phyloP scores from a whole-genome alignment of 176 grass and related monocot genomes.

The Sorghum bicolor region DNA sequence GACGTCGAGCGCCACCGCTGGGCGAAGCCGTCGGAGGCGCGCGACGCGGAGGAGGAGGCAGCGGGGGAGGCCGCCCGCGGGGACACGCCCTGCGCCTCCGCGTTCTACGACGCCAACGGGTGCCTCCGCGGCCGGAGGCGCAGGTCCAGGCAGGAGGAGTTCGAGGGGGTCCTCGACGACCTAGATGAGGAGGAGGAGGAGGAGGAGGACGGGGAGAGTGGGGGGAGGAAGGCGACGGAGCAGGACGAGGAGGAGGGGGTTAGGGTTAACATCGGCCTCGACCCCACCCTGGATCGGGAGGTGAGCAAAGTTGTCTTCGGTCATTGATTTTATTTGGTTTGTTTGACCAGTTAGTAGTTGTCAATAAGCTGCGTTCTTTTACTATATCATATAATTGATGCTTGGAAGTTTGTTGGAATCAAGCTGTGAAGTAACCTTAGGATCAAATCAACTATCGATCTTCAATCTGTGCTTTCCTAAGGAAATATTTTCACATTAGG shows the following conservation, averaged over 20 bases:
- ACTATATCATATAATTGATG: not conserved
- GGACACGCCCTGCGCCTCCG: conserved; percentile 70
- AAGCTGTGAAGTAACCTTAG: not conserved
- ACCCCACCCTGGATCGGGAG: conserved; percentile 92
- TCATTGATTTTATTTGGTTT: conserved; percentile 1
- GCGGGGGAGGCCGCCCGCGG: conserved; percentile 36
- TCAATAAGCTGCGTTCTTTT: not conserved
- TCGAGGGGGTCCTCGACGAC: conserved; percentile 47
- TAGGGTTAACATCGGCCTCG: conserved; percentile 82
- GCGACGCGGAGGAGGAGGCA: conserved; percentile 51
- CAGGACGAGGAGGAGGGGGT: conserved; percentile 60
- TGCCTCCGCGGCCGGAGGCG: conserved; percentile 60
- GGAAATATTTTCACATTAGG: not conserved
- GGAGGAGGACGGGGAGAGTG: conserved; percentile 25
- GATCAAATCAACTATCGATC: not conserved
- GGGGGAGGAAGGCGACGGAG: not conserved
- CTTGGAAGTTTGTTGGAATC: not conserved
- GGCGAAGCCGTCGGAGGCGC: conserved; percentile 60
- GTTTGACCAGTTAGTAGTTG: not conserved
- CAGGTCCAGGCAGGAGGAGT: conserved; percentile 35
- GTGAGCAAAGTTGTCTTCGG: conserved; percentile 29
- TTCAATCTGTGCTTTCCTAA: not conserved
- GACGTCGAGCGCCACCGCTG: conserved; percentile 79
- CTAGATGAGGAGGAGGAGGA: conserved; percentile 25
- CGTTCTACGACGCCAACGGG: conserved; percentile 65